Conservation (phyloP, 1,284 basidiomycete species). For the Meripilus lineatus region DNA sequence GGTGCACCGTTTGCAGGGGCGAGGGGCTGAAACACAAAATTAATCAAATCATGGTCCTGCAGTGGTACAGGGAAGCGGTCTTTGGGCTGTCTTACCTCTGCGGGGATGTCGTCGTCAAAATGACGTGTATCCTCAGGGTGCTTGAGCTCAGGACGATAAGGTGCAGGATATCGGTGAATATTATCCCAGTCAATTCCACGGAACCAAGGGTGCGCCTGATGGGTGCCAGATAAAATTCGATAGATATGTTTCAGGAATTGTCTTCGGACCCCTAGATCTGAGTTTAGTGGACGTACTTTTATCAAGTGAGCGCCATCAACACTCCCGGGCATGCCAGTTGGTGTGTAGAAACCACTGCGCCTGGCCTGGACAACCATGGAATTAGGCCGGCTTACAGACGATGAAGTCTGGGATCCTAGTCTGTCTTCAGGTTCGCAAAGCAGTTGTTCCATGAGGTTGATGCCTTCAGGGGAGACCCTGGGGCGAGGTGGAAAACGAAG, state of each 20-base stretch:
- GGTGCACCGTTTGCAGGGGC: slow-evolving; percentile 85
- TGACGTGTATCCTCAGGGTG: slow-evolving; percentile 83
- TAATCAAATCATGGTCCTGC: slow-evolving; percentile 3
- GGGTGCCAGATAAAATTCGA: slow-evolving; percentile 9
- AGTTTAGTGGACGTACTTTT: slow-evolving; percentile 52
- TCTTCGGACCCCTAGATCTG: neutral
- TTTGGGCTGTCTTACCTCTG: slow-evolving; percentile 58
- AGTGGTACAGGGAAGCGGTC: neutral
- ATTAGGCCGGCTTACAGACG: slow-evolving; percentile 70
- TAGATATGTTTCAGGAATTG: slow-evolving; percentile 10
- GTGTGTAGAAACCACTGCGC: slow-evolving; percentile 67
- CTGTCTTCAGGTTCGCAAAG: slow-evolving; percentile 94
- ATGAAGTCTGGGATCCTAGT: slow-evolving; percentile 70
- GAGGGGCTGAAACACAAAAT: slow-evolving; percentile 55
- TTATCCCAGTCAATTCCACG: slow-evolving; percentile 80
- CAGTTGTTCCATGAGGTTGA: slow-evolving; percentile 82
- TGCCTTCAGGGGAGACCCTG: slow-evolving; percentile 78
- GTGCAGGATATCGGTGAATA: slow-evolving; percentile 76
- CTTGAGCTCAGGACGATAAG: slow-evolving; percentile 81
- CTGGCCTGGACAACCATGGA: slow-evolving; percentile 71
- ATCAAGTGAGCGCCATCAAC: slow-evolving; percentile 85
- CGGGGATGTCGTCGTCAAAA: slow-evolving; percentile 90
- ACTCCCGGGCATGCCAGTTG: slow-evolving; percentile 40
- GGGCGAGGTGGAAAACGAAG: slow-evolving; percentile 86
- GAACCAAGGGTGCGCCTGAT: slow-evolving; percentile 83